phyloP scores from a whole-genome alignment of 225 moss, liverwort and hornwort species.

The Rhytidiadelphus loreus region DNA sequence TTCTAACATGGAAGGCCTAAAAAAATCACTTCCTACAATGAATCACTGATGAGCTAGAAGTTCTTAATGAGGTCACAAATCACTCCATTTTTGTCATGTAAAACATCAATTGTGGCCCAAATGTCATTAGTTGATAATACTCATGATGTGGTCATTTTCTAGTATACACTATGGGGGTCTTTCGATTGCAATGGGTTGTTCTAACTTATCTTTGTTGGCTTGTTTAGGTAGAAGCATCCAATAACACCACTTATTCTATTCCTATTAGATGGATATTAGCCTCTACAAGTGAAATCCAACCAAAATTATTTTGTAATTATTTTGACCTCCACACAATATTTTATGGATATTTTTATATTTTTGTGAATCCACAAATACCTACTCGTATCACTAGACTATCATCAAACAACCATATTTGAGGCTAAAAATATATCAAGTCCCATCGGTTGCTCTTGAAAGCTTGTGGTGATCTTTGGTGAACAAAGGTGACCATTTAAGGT shows the following conservation, averaged over 20 bases:
- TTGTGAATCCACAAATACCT: neutral
- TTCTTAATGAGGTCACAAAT: no score
- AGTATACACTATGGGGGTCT: no score
- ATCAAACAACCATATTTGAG: neutral
- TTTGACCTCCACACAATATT: neutral
- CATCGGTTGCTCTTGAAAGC: neutral
- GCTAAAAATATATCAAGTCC: neutral
- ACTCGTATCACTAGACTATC: rapidly evolving
- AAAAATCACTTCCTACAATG: no score
- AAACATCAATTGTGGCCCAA: no score
- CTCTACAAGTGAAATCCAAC: rapidly evolving
- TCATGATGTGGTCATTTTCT: no score
- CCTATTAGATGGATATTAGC: rapidly evolving
- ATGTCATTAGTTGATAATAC: no score
- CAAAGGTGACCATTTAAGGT: neutral
- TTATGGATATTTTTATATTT: no score
- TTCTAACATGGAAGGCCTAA: no score
- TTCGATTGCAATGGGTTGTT: no score
- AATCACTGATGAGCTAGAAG: no score
- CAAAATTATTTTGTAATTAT: neutral
- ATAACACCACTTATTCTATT: neutral
- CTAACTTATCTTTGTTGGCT: neutral
- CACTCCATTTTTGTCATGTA: no score
- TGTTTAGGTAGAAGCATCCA: neutral
- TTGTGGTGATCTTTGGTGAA: rapidly evolving